phyloP scores from a whole-genome alignment of 495 filamentous ascomycete species.

The Apiosordaria backusii region DNA sequence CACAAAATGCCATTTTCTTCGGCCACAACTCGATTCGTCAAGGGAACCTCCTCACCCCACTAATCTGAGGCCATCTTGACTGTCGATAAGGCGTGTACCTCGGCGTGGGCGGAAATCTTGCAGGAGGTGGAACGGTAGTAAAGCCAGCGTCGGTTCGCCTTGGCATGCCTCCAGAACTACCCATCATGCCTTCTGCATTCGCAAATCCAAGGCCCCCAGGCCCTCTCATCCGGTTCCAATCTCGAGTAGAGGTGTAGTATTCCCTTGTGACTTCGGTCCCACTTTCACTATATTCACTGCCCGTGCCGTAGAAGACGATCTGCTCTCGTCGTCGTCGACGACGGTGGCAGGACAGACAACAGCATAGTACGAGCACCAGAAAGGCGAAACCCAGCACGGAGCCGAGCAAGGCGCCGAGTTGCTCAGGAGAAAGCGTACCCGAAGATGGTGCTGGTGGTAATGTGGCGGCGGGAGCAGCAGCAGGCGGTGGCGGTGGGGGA shows the following conservation, averaged over 20 bases:
- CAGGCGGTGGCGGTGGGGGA: conserved; percentile 3
- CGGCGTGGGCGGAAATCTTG: conserved; percentile 17
- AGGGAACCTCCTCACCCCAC: conserved; percentile 14
- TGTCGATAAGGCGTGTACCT: conserved; percentile 12
- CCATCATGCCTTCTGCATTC: not conserved
- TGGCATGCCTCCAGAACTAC: not conserved
- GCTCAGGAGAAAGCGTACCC: conserved; percentile 9
- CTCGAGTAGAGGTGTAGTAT: not conserved
- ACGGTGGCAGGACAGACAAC: conserved; percentile 5
- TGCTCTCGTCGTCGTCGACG: not conserved
- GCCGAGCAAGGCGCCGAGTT: conserved; percentile 24
- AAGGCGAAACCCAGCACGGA: conserved; percentile 18
- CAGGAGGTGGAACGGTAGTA: conserved; percentile 17
- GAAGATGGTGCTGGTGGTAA: not conserved
- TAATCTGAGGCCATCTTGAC: conserved; percentile 11
- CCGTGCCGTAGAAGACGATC: not conserved
- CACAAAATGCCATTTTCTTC: no score
- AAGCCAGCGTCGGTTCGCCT: not conserved
- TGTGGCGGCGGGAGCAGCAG: not conserved
- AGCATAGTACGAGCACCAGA: conserved; percentile 16
- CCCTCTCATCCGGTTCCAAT: not conserved
- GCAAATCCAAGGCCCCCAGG: not conserved
- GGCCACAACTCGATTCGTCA: no score
- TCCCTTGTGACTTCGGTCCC: not conserved
- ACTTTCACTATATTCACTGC: not conserved